Percentiles rank a stretch among this genome's conserved stretches.
phyloP scores from a whole-genome alignment of 306 rosid species.

The Corylus heterophylla region DNA sequence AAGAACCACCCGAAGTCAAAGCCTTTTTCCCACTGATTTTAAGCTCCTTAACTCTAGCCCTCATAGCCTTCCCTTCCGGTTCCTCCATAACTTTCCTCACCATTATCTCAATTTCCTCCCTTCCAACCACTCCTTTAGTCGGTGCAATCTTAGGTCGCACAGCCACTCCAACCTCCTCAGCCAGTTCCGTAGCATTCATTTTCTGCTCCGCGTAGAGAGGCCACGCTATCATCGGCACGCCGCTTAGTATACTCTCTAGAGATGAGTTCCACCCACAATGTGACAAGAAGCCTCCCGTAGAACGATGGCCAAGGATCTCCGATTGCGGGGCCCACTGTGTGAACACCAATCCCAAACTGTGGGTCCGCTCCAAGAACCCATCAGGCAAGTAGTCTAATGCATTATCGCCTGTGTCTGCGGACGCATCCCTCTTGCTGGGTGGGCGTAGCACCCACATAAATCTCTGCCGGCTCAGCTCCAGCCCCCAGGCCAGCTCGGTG shows the following conservation, averaged over 20 bases:
- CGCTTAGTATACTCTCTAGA: neutral
- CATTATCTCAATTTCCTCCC: neutral
- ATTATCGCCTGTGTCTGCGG: neutral
- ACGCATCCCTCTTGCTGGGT: constrained; percentile 13
- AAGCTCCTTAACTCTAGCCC: neutral
- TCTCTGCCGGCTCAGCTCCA: constrained; percentile 54
- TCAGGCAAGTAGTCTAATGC: neutral
- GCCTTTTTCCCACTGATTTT: constrained; percentile 9
- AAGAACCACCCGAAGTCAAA: neutral
- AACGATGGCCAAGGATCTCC: neutral
- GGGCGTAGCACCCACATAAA: constrained; percentile 66
- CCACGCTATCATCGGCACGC: neutral
- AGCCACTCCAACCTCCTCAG: constrained; percentile 2
- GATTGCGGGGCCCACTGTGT: neutral
- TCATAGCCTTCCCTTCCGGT: neutral
- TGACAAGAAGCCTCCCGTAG: neutral
- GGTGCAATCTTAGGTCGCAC: neutral
- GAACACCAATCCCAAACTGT: neutral
- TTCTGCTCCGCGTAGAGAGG: constrained; percentile 11
- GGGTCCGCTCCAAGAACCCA: neutral
- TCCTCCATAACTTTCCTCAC: neutral
- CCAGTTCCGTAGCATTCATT: neutral
- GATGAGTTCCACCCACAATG: constrained; percentile 11
- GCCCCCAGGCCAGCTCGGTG: constrained; percentile 56
- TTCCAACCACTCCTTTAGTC: neutral